Conservation (phyloP, 2,329 filamentous ascomycete genomes). For the Sporothrix brasiliensis region DNA sequence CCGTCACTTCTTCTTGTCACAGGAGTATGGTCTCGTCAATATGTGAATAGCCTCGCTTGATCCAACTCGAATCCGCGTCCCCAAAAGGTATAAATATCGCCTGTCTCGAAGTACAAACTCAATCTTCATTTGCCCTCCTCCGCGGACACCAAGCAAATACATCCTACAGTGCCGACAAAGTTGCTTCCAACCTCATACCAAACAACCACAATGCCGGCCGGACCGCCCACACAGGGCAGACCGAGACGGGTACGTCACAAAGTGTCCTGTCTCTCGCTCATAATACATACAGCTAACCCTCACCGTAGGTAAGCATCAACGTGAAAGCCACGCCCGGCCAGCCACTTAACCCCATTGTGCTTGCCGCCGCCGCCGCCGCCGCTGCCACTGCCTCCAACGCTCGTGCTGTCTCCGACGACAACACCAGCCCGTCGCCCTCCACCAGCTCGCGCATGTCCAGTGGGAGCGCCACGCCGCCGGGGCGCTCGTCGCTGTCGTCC, state of each 20-base stretch:
- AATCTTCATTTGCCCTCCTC: neutral
- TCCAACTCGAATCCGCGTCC: neutral
- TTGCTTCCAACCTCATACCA: neutral
- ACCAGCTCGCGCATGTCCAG: too few relatives aligned
- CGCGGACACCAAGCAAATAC: neutral
- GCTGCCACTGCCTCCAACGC: too few relatives aligned
- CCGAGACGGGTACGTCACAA: neutral
- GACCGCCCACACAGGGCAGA: neutral
- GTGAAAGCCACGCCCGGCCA: neutral
- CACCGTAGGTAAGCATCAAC: neutral
- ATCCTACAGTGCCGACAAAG: neutral
- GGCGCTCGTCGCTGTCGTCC: too few relatives aligned
- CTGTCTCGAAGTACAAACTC: neutral
- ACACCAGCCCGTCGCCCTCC: too few relatives aligned
- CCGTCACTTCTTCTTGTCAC: neutral
- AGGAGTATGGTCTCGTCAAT: too few relatives aligned
- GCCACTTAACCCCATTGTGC: neutral
- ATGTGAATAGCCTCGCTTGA: neutral
- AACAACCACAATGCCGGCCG: neutral
- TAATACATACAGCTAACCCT: too few relatives aligned
- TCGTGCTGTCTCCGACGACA: too few relatives aligned
- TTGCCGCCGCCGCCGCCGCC: too few relatives aligned
- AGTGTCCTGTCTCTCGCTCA: too few relatives aligned
- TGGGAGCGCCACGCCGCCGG: too few relatives aligned
- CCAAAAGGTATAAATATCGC: neutral